Conservation (phyloP, 2,329 filamentous ascomycete species). For the Beauveria scarabaeidicola region DNA sequence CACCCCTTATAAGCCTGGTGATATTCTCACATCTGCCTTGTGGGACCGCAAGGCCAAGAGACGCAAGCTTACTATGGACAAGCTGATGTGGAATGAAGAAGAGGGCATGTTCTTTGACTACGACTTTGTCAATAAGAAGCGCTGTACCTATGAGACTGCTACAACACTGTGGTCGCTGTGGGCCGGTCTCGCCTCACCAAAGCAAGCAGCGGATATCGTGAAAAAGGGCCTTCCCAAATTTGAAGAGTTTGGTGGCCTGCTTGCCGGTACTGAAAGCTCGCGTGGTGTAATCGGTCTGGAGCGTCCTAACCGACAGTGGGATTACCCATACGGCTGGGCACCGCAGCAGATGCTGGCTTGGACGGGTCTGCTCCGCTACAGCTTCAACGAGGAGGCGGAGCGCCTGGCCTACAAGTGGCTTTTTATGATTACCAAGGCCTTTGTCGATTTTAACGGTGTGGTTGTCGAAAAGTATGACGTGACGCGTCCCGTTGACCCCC, state of each 20-base stretch:
- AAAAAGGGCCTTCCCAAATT: slow-evolving; percentile 75
- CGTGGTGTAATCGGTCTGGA: slow-evolving; percentile 71
- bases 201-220: slow-evolving; percentile 79
- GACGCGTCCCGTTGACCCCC: slow-evolving; percentile 78
- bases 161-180: slow-evolving; percentile 98
- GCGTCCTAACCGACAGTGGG: slow-evolving; percentile 93
- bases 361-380: slow-evolving; percentile 86
- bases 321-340: slow-evolving; percentile 96
- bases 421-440: slow-evolving; percentile 97
- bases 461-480: slow-evolving; percentile 99
- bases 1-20: slow-evolving; percentile 51
- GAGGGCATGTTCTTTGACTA: slow-evolving; percentile 98
- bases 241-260: slow-evolving; percentile 77
- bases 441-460: slow-evolving; percentile 96
- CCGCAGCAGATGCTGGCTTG: slow-evolving; percentile 98
- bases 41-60: slow-evolving; percentile 88
- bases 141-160: slow-evolving; percentile 77
- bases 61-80: slow-evolving; percentile 79
- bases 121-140: slow-evolving; percentile 72
- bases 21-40: slow-evolving; percentile 70
- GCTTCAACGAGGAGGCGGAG: slow-evolving; percentile 84
- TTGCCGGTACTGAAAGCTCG: slow-evolving; percentile 84
- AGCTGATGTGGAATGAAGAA: slow-evolving; percentile 86
- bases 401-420: slow-evolving; percentile 91
- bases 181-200: slow-evolving; percentile 79